Evolutionary conservation across 257 asterid species (phyloP).

Genomic region (Capsicum baccatum): DNA sequence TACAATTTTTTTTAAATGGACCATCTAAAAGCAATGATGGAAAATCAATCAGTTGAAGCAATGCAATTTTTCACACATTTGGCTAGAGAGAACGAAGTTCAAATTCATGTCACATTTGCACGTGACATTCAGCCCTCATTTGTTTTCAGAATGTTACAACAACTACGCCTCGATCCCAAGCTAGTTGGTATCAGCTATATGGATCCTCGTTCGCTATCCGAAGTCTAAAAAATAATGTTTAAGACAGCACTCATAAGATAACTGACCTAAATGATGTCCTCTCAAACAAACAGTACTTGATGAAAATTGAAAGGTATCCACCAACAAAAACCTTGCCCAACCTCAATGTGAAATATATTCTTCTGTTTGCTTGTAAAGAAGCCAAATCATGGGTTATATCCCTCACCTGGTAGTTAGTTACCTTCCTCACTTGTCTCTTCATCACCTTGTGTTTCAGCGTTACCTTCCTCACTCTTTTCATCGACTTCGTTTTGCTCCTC

Average conservation of each 20-base stretch:
- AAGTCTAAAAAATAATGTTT: not conserved
- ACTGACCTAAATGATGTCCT: constrained; percentile 19
- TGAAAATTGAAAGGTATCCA: constrained; percentile 2
- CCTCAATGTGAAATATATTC: not conserved
- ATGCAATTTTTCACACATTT: not conserved
- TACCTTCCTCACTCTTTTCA: constrained; percentile 42
- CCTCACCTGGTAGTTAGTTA: constrained; percentile 25
- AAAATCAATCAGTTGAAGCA: not conserved
- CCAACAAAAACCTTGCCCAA: constrained; percentile 12
- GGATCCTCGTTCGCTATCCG: not conserved
- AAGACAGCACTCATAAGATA: not conserved
- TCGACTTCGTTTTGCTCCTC: constrained; percentile 41
- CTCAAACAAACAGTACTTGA: not conserved
- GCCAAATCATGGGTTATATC: not conserved
- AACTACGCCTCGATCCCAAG: not conserved
- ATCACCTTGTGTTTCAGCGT: constrained; percentile 22
- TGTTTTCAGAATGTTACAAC: not conserved
- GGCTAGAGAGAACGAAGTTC: not conserved
- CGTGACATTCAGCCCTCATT: not conserved
- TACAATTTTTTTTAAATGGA: too few species aligned
- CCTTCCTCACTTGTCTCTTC: constrained; percentile 26
- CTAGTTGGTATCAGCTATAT: not conserved
- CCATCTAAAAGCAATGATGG: not conserved
- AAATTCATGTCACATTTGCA: constrained; percentile 16
- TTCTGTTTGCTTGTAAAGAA: not conserved